Conservation (phyloP, 306 rosid genomes). For the Sicyos edulis region DNA sequence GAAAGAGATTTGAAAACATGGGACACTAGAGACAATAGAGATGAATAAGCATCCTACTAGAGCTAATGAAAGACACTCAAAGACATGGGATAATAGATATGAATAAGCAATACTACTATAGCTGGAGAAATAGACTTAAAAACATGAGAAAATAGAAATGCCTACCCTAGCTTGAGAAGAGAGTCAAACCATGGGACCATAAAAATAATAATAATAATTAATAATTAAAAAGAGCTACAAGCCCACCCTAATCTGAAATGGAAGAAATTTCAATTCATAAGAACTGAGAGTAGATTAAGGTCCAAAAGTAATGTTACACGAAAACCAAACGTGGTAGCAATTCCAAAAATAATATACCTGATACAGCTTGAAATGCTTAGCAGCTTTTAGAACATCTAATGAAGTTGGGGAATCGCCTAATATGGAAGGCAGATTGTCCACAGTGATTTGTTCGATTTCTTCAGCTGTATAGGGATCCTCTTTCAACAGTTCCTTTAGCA, state of each 20-base stretch:
- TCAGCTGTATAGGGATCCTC: slow-evolving; percentile 80
- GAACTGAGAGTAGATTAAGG: not conserved
- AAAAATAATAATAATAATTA: not conserved
- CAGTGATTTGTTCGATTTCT: slow-evolving; percentile 59
- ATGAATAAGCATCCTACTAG: too few species aligned
- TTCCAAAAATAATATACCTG: slow-evolving; percentile 43
- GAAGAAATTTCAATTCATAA: not conserved
- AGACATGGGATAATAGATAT: too few species aligned
- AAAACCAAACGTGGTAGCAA: not conserved
- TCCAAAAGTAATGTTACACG: not conserved
- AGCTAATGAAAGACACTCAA: not conserved
- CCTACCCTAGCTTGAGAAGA: not conserved
- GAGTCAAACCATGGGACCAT: not conserved
- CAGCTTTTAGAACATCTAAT: slow-evolving; percentile 69
- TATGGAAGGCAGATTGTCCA: slow-evolving; percentile 51
- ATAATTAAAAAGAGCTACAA: not conserved
- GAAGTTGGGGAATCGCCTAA: slow-evolving; percentile 57
- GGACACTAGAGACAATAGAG: too few species aligned
- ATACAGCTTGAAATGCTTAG: slow-evolving; percentile 70
- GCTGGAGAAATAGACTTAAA: slow-evolving; percentile 25
- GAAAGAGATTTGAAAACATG: not conserved
- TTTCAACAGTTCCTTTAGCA: slow-evolving; percentile 66
- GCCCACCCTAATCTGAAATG: not conserved
- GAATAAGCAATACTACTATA: not conserved
- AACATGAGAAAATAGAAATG: slow-evolving; percentile 1